Conservation (phyloP, 2,329 filamentous ascomycete species). For the Microcyclospora tardicrescens region DNA sequence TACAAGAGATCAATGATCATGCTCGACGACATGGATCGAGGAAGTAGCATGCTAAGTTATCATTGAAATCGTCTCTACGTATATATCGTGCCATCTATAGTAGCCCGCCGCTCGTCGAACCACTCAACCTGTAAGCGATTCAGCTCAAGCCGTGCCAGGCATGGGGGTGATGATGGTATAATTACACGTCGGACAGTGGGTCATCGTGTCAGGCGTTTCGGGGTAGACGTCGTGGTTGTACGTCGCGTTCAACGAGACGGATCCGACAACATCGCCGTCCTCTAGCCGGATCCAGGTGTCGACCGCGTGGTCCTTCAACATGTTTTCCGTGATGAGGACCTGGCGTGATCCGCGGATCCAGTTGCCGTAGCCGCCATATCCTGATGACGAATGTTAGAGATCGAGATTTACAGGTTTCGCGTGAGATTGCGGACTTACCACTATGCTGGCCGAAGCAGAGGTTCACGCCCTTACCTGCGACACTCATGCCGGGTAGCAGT, state of each 20-base stretch:
- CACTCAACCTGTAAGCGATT: too few relatives aligned
- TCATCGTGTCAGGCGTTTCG: conserved; percentile 11
- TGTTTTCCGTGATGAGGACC: conserved; percentile 14
- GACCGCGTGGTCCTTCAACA: conserved; percentile 9
- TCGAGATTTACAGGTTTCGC: neutral
- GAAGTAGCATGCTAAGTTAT: too few relatives aligned
- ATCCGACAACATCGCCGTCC: conserved; percentile 15
- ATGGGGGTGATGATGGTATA: conserved; percentile 4
- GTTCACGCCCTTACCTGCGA: conserved; percentile 19
- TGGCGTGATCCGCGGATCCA: conserved; percentile 21
- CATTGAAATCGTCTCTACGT: too few relatives aligned
- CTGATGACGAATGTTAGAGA: conserved; percentile 1
- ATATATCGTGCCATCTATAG: too few relatives aligned
- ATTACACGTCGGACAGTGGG: conserved; percentile 11
- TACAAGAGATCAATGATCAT: too few relatives aligned
- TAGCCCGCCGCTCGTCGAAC: too few relatives aligned
- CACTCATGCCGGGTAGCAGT: conserved; percentile 14
- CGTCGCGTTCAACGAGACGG: conserved; percentile 19
- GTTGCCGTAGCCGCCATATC: conserved; percentile 22
- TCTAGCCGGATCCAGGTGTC: conserved; percentile 24
- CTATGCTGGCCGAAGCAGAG: conserved; percentile 22
- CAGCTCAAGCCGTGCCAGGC: neutral
- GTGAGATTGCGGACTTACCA: conserved; percentile 1
- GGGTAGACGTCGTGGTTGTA: conserved; percentile 19
- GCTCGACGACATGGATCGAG: too few relatives aligned